Base-by-base conservation (phyloP, 1,284 basidiomycete genomes). In the Naganishia sp. region DNA sequence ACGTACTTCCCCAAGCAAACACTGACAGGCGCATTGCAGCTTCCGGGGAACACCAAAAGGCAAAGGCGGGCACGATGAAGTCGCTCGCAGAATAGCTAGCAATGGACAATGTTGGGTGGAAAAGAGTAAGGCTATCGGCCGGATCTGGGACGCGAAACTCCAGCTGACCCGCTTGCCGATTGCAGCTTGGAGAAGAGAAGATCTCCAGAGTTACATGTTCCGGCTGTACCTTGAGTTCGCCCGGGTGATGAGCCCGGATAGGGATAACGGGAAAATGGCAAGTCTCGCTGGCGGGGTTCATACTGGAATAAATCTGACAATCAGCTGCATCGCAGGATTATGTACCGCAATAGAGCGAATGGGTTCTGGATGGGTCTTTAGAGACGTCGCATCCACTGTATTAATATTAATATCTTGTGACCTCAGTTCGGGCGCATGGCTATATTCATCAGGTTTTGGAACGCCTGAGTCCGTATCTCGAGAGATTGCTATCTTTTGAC, bases 161-260 rank as follows among this genome's bases (percentile, higher is more conserved):
- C 25, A 39, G 5, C 46, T 25, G 31, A 50, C 48, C 50, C n/a
- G 53, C 21, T 45, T 16, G 31, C 6, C 36, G 44, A 1, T n/a
- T 16, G 13, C 64, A 78, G 75, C 78, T 15, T 77, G 74, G 75
- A 67, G 78, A 61, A 70, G 74, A 68, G 79, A 80, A 64, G 80
- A 80, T 66, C 72, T 78, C 53, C 75, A 80, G 69, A 70, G 72
- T 18, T 81, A 80, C 75, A 79, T 80, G 75, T 80, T 78, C 77
- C 73, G 81, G 43, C 70, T 83, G 64, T 82, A 81, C 68, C 79
- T 85, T 61, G 85, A 86, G 73, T 86, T 85, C 72, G 83, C 82
- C 3, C 77, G 85, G 2, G 74, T 85, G 9, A 80, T 83, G 75
- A 82, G 78, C 65, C 74, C 77, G 28, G 81, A 85, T 72, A 73